A percentile compares a stretch with the other conserved stretches of the same genome.
phyloP scores from a whole-genome alignment of 768 basidiomycete species.

The Pleurotus tuber-regium region DNA sequence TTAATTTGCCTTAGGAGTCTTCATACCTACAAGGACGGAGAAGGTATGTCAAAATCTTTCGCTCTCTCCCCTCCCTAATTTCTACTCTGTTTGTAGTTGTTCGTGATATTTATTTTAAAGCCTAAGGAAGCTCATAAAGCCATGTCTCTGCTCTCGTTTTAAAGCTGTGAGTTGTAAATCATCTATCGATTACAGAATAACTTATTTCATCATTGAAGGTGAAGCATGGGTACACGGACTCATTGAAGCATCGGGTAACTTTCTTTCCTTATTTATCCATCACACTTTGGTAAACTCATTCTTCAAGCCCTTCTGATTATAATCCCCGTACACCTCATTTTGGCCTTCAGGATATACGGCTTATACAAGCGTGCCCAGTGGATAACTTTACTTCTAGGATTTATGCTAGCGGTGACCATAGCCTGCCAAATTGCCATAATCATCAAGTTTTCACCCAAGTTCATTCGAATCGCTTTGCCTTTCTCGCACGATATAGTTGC shows the following conservation, averaged over 20 bases:
- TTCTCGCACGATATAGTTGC: background rate
- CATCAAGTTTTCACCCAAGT: background rate
- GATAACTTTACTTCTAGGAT: background rate
- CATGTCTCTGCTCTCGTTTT: background rate
- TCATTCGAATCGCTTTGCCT: background rate
- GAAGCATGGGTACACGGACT: background rate
- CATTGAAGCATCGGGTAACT: slow-evolving; percentile 2
- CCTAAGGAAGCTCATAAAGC: too few relatives aligned
- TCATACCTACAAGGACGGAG: background rate
- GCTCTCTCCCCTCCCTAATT: too few relatives aligned
- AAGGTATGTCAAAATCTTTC: background rate
- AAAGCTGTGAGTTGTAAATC: background rate
- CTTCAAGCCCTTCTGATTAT: background rate
- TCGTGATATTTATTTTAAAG: too few relatives aligned
- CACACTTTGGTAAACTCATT: background rate
- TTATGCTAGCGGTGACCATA: slow-evolving; percentile 1
- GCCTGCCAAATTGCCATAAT: background rate
- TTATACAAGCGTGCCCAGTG: background rate
- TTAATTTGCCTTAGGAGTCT: background rate
- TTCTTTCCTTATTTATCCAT: background rate
- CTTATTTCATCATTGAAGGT: background rate
- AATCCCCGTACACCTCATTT: slow-evolving; percentile 3
- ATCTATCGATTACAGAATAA: too few relatives aligned
- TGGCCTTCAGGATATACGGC: slow-evolving; percentile 6
- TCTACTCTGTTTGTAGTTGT: too few relatives aligned